These are phyloP conservation scores for Mycena rebaudengoi DNA, from an alignment of 768 basidiomycete genomes.

Conservation along the genomic window DNA sequence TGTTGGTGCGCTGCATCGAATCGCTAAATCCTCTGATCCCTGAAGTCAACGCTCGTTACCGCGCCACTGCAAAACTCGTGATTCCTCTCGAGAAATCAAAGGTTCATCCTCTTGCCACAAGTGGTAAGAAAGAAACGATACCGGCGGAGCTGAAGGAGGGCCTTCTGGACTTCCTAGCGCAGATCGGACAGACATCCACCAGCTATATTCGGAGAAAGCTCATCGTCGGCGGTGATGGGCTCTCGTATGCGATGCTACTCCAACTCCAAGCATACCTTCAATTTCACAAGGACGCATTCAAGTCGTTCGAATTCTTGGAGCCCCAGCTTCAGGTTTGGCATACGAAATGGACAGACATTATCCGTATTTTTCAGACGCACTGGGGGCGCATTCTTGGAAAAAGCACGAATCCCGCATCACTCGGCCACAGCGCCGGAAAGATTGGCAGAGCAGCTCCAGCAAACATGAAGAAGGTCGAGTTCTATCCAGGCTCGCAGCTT, in stretches of 20 bases:
- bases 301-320: not conserved
- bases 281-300: not conserved
- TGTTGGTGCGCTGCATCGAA: no score
- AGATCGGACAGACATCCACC: not conserved
- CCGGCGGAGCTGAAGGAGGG: not conserved
- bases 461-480: conserved; percentile 36
- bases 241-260: not conserved
- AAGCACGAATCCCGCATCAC: conserved; percentile 35
- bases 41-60: not conserved
- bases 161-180: not conserved
- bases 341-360: not conserved
- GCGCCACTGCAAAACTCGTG: not conserved
- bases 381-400: conserved; percentile 29
- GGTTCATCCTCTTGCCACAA: not conserved
- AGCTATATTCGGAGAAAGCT: not conserved
- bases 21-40: no score
- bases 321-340: not conserved
- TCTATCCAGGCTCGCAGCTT: conserved; percentile 33
- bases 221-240: not conserved
- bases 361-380: conserved; percentile 30
- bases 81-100: not conserved
- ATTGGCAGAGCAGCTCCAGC: conserved; percentile 35
- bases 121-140: not conserved
- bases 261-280: not conserved
- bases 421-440: conserved; percentile 39